Base-by-base conservation (phyloP, 371 early-diverging fungal species). In the Mucor circinelloides region DNA sequence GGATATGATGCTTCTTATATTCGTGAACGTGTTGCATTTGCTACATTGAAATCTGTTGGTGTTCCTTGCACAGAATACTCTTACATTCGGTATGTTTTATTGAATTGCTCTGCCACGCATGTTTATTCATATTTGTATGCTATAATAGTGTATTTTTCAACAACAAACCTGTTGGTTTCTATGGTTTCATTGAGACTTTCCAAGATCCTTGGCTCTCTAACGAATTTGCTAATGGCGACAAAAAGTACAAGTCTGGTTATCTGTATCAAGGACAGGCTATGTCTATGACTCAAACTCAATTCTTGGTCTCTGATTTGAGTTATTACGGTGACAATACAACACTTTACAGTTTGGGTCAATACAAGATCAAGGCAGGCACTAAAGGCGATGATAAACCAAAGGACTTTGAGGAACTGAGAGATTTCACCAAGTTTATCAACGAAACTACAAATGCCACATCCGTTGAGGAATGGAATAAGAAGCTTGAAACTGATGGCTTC, bases 21-120 rank as follows among this genome's bases (percentile, higher is more conserved):
- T 8, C 77, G 86, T 44, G 86, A 85, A 69, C 72, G 76, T 44
- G 28, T 80, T 15, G 73, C 71, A 17, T 76, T 76, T 56, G 71
- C 76, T 56, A 72, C 74, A 58, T 42, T 81, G 15, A 73, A 80
- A 63, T 74, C 86, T 7, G 63, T 75, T 3, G 84, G 84, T 40
- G 64, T 79, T 57, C 75, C 80, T 19, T 71, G 81, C 5, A 77
- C 74, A 15, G 75, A 70, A 23, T 78, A 73, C 27, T 78, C 80
- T 17, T 84, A 81, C 63, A 80, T 79, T 17, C 61, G 78, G 72
- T 75, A 71, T 59, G 31, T 13, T 25, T 4, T 12, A 36, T 36
- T 3, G 13, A 36, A 23, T 23, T 12, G 9, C 21, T 10, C 9
- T 10, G 2, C 9, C 6, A 23, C 21, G 21, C 23, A 40, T 17